phyloP scores from a whole-genome alignment of 768 basidiomycete species.

The Agaricus sinodeliciosus region DNA sequence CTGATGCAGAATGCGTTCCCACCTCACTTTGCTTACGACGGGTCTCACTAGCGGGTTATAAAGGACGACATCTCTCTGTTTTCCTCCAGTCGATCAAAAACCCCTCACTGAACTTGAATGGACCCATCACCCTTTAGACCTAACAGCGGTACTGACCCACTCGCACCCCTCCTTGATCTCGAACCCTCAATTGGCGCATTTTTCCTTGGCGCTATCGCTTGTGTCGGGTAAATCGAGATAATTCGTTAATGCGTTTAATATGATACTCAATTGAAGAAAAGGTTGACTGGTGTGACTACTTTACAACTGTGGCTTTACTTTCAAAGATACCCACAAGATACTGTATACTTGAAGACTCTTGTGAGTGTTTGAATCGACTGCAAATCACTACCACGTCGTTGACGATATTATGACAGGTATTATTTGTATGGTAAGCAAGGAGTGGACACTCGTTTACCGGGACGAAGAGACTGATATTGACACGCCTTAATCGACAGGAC shows the following conservation, averaged over 20 bases:
- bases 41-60: too few relatives aligned
- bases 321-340: conserved; percentile 7
- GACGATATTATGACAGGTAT: not conserved
- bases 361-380: not conserved
- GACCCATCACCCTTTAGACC: not conserved
- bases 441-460: not conserved
- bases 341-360: not conserved
- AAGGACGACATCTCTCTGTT: not conserved
- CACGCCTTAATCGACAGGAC: not conserved
- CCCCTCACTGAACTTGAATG: not conserved
- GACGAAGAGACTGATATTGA: not conserved
- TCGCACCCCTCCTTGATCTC: not conserved
- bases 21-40: too few relatives aligned
- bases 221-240: not conserved
- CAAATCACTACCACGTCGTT: not conserved
- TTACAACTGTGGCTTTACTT: conserved; percentile 8
- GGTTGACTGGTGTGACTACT: conserved; percentile 5
- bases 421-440: not conserved
- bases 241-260: too few relatives aligned
- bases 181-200: conserved; percentile 2
- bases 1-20: too few relatives aligned
- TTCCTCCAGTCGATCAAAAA: not conserved
- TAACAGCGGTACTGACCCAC: not conserved
- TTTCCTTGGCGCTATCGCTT: conserved; percentile 6
- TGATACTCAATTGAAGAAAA: not conserved